These are phyloP conservation scores for Phytophthora quininea DNA, from an alignment of 352 stramenopile species.

Conservation along the genomic window DNA sequence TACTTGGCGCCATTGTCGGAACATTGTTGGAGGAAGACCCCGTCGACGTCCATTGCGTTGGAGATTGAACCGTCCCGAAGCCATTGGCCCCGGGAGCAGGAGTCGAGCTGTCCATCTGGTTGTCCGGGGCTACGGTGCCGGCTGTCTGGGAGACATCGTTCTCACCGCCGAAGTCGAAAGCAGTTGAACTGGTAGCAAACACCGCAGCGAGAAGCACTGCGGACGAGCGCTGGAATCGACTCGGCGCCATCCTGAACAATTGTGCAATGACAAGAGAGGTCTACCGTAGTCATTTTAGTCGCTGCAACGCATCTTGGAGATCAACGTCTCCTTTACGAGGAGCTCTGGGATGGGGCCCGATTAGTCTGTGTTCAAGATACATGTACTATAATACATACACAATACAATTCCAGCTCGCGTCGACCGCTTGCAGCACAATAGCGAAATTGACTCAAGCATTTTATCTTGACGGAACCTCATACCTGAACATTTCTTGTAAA, in stretches of 20 bases:
- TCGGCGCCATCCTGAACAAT: slow-evolving; percentile 17
- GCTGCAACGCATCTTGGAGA: background rate
- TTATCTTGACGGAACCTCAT: no score
- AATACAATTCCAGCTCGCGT: no score
- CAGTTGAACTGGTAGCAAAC: slow-evolving; percentile 13
- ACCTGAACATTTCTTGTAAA: background rate
- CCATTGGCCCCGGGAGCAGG: slow-evolving; percentile 6
- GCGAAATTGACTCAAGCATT: no score
- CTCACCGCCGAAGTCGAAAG: slow-evolving; percentile 17
- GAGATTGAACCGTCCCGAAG: slow-evolving; percentile 14
- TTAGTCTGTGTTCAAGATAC: no score
- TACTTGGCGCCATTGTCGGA: slow-evolving; percentile 10
- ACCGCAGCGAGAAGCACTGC: slow-evolving; percentile 18
- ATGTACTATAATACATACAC: no score
- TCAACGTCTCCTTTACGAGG: no score
- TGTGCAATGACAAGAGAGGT: slow-evolving; percentile 12
- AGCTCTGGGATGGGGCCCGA: no score
- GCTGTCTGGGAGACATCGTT: slow-evolving; percentile 26
- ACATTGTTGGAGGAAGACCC: slow-evolving; percentile 22
- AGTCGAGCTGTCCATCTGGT: background rate
- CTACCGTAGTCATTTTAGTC: background rate
- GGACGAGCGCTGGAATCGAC: slow-evolving; percentile 12
- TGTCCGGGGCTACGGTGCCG: slow-evolving; percentile 10
- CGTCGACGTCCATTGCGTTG: slow-evolving; percentile 22
- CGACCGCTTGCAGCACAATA: no score